These are phyloP conservation scores for Suhomyces kilbournensis DNA, from an alignment of 805 yeast species.

Conservation along the genomic window DNA sequence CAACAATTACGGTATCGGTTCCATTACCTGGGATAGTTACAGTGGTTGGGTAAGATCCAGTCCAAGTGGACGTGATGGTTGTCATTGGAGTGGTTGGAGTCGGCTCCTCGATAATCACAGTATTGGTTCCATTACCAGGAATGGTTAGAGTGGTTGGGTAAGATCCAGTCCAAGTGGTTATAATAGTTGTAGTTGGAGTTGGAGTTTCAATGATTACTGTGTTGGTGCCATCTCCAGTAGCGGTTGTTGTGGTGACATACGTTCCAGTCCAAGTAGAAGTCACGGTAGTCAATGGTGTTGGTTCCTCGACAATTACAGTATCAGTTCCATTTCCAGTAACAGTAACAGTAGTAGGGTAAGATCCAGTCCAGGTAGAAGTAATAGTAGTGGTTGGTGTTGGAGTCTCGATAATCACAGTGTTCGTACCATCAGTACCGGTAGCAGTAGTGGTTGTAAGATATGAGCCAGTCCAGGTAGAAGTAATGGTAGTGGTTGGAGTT, in stretches of 20 bases:
- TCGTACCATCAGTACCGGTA: conserved; percentile 8
- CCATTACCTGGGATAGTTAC: conserved; percentile 8
- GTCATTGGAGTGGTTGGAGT: conserved; percentile 6
- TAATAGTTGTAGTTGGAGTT: background rate
- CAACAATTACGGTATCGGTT: conserved; percentile 1
- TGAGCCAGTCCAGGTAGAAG: conserved; percentile 8
- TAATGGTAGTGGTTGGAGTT: conserved; percentile 6
- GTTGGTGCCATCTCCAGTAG: conserved; percentile 8
- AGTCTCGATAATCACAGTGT: conserved; percentile 12
- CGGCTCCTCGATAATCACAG: conserved; percentile 14
- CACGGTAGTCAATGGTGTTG: conserved; percentile 8
- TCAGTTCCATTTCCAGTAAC: conserved; percentile 6
- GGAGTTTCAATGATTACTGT: background rate
- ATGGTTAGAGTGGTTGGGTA: conserved; percentile 18
- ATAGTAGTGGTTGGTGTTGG: conserved; percentile 12
- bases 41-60: conserved; percentile 6
- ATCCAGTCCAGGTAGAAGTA: conserved; percentile 18
- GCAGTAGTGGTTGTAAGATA: conserved; percentile 3
- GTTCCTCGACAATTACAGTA: conserved; percentile 14
- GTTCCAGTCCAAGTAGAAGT: conserved; percentile 5
- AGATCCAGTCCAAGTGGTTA: conserved; percentile 17
- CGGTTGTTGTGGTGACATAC: conserved; percentile 4
- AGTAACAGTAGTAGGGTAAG: conserved; percentile 19
- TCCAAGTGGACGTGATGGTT: conserved; percentile 8
- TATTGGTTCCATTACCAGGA: conserved; percentile 8